Evolutionary conservation across 192 early-diverging fungal genomes (phyloP).

Genomic region (Paraglomus brasilianum): DNA sequence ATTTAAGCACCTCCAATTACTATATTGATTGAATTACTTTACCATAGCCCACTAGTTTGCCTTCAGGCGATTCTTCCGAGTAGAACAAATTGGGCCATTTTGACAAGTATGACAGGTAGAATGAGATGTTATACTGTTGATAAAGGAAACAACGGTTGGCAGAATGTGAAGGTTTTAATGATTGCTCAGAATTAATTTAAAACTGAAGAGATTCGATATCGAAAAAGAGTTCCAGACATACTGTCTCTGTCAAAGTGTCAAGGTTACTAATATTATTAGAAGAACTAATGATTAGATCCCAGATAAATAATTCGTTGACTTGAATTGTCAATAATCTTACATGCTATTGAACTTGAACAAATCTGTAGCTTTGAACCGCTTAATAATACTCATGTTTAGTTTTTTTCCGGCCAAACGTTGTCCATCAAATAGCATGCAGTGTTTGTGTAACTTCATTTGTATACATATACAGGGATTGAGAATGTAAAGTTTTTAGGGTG

Average conservation of each 20-base stretch:
- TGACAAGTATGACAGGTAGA: constrained; percentile 91
- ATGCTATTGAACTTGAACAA: constrained; percentile 94
- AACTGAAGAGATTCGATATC: background rate
- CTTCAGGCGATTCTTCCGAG: constrained; percentile 72
- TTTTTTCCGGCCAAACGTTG: background rate
- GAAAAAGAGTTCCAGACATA: constrained; percentile 36
- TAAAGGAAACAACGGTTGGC: constrained; percentile 2
- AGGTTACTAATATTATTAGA: constrained; percentile 64
- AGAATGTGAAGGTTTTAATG: background rate
- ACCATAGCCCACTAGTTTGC: constrained; percentile 85
- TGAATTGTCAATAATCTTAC: constrained; percentile 35
- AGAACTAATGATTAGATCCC: constrained; percentile 1
- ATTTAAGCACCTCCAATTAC: background rate
- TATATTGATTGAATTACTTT: constrained; percentile 8
- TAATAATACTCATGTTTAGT: constrained; percentile 40
- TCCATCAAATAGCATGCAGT: too few relatives aligned
- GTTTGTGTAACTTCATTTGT: too few relatives aligned
- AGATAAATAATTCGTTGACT: background rate
- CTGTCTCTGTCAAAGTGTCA: constrained; percentile 92
- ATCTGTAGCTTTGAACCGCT: constrained; percentile 80
- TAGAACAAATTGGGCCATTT: constrained; percentile 94
- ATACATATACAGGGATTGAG: too few relatives aligned
- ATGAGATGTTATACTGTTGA: constrained; percentile 86
- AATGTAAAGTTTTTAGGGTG: too few relatives aligned
- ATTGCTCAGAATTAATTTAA: background rate